phyloP scores from a whole-genome alignment of 2,329 filamentous ascomycete species.

The Aspergillus oerlinghausenensis region DNA sequence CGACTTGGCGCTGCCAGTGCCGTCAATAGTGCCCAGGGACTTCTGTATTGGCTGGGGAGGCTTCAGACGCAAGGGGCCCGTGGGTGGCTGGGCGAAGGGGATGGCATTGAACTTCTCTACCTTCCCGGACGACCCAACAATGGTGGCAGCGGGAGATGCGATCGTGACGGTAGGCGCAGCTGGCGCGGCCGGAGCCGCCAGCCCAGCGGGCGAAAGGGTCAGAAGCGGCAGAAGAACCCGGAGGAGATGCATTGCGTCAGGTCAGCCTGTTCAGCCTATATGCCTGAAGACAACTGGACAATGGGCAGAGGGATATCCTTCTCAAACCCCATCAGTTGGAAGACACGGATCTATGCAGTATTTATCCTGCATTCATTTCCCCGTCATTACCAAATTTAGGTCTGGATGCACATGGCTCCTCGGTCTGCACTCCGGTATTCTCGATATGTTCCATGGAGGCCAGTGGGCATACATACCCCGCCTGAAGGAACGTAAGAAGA shows the following conservation, averaged over 20 bases:
- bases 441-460: background rate
- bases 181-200: conserved; percentile 32
- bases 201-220: conserved; percentile 5
- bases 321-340: background rate
- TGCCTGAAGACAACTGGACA: background rate
- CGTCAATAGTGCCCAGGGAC: conserved; percentile 57
- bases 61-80: conserved; percentile 62
- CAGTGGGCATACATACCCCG: background rate
- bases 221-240: conserved; percentile 6
- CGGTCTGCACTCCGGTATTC: background rate
- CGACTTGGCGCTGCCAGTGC: conserved; percentile 53
- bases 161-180: conserved; percentile 51
- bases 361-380: background rate
- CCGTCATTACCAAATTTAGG: background rate
- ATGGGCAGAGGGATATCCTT: background rate
- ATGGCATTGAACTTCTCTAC: conserved; percentile 71
- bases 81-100: conserved; percentile 68
- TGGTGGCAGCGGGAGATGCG: conserved; percentile 48
- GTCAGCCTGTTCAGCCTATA: background rate
- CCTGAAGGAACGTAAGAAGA: background rate
- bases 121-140: conserved; percentile 37
- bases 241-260: conserved; percentile 6
- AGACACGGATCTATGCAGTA: background rate
- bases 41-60: conserved; percentile 60
- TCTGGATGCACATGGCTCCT: background rate